Conservation (phyloP, 306 rosid species). For the Quercus agrifolia region DNA sequence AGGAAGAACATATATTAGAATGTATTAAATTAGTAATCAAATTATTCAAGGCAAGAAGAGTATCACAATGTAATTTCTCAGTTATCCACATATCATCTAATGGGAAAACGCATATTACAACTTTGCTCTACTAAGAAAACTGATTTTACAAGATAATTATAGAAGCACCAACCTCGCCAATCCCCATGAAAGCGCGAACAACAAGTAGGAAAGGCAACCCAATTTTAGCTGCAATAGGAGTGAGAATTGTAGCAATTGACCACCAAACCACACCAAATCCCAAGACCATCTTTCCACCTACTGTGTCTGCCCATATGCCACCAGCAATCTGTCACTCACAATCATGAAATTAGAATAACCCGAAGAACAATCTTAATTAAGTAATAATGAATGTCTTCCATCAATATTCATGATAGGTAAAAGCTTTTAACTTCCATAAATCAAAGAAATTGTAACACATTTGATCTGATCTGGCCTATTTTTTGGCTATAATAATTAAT, state of each 20-base stretch:
- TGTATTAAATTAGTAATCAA: neutral
- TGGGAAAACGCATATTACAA: neutral
- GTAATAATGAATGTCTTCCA: neutral
- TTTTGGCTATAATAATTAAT: neutral
- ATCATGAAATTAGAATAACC: slow-evolving; percentile 19
- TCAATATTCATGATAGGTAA: neutral
- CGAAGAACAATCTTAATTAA: neutral
- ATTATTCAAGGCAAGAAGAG: neutral
- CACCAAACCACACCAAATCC: slow-evolving; percentile 98
- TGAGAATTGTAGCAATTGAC: slow-evolving; percentile 79
- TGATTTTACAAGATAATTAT: neutral
- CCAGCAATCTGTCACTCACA: slow-evolving; percentile 83
- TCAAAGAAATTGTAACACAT: neutral
- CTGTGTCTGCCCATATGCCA: slow-evolving; percentile 97
- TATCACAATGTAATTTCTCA: neutral
- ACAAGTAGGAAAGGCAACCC: slow-evolving; percentile 91
- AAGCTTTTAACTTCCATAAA: neutral
- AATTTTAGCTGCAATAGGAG: slow-evolving; percentile 92
- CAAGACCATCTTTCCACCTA: slow-evolving; percentile 87
- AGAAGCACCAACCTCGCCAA: slow-evolving; percentile 78
- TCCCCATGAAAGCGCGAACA: slow-evolving; percentile 93
- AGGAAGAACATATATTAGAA: slow-evolving; percentile 11
- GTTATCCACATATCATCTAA: neutral
- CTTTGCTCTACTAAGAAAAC: neutral
- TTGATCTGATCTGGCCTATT: neutral